These are phyloP conservation scores for Rhynchospora breviuscula DNA, from an alignment of 176 grass and related monocot genomes.

Conservation along the genomic window DNA sequence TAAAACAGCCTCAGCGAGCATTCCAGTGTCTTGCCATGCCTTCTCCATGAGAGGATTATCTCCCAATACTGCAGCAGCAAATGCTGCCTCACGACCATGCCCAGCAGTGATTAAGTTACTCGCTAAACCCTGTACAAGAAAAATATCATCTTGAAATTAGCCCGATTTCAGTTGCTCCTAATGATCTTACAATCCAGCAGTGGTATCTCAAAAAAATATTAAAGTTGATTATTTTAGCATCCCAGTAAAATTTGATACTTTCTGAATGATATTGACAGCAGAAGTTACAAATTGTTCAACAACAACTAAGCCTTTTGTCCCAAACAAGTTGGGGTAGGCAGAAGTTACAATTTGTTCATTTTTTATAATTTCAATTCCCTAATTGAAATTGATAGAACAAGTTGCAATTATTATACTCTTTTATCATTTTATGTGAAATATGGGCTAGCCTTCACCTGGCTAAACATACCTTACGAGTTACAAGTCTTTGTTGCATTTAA, in stretches of 20 bases:
- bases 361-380: neutral
- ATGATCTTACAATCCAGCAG: neutral
- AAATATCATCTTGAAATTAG: conserved; percentile 8
- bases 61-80: conserved; percentile 88
- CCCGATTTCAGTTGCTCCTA: neutral
- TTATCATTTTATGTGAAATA: neutral
- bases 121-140: conserved; percentile 58
- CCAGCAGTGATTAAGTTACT: conserved; percentile 84
- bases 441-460: too few relatives aligned
- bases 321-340: neutral
- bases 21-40: conserved; percentile 96
- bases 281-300: neutral
- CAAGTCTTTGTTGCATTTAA: neutral
- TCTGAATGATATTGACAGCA: neutral
- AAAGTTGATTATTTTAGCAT: neutral
- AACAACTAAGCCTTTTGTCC: too few relatives aligned
- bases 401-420: neutral
- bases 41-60: conserved; percentile 98
- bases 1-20: conserved; percentile 89
- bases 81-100: conserved; percentile 90
- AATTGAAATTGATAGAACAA: neutral
- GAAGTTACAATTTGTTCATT: neutral
- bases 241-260: neutral
- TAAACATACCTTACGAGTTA: neutral
- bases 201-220: too few relatives aligned